Evolutionary conservation across 257 asterid species (phyloP).

Genomic region (Solanum phureja): DNA sequence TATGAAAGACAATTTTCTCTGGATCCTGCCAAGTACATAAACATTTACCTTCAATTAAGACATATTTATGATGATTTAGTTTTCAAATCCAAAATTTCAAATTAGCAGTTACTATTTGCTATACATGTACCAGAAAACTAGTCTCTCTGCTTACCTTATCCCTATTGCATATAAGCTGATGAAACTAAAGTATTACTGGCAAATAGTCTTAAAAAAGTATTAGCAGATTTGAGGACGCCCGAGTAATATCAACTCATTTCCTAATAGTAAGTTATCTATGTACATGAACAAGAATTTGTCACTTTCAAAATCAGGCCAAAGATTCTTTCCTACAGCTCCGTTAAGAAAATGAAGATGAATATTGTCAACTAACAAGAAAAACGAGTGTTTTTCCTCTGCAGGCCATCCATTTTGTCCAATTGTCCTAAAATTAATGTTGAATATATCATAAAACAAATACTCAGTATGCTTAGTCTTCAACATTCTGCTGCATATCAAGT

Average conservation of each 20-base stretch:
- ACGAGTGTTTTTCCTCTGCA: background rate
- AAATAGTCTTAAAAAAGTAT: background rate
- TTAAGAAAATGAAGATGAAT: background rate
- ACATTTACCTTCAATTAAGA: background rate
- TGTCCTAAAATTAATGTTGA: background rate
- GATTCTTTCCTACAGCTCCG: background rate
- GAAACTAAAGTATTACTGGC: background rate
- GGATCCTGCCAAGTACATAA: slow-evolving; percentile 49
- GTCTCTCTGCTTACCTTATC: background rate
- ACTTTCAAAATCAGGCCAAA: background rate
- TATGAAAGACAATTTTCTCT: slow-evolving; percentile 42
- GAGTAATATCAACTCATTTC: background rate
- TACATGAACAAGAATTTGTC: background rate
- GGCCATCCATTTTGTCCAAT: background rate
- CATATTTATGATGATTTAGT: background rate
- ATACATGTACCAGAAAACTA: background rate
- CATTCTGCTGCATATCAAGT: background rate
- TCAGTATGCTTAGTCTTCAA: background rate
- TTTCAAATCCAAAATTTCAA: background rate
- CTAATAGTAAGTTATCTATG: background rate
- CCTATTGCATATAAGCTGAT: background rate
- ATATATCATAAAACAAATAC: background rate
- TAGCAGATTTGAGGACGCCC: background rate
- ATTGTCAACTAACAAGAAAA: background rate
- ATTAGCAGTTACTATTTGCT: background rate